Evolutionary conservation across 176 grass and related monocot species (phyloP).

Genomic region (Stipa capillata): DNA sequence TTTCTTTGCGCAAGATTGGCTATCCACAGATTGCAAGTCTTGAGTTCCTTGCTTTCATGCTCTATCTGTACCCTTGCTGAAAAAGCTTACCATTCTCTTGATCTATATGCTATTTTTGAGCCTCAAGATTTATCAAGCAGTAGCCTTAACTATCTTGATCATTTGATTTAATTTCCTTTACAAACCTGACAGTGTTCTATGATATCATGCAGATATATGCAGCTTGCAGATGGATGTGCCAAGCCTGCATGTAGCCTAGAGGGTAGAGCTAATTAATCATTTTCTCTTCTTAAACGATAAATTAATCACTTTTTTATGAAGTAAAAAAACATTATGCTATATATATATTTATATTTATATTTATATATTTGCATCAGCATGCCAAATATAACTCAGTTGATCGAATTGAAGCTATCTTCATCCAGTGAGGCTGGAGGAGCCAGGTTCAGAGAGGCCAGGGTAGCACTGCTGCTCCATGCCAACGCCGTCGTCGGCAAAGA

Average conservation of each 20-base stretch:
- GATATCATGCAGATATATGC: neutral
- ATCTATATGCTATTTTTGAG: neutral
- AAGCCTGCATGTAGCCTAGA: neutral
- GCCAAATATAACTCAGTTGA: neutral
- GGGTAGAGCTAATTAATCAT: neutral
- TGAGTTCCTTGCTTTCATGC: neutral
- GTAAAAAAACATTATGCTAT: neutral
- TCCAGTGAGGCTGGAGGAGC: constrained; percentile 36
- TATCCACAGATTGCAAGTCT: neutral
- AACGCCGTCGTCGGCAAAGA: constrained; percentile 17
- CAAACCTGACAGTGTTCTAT: neutral
- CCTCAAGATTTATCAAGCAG: neutral
- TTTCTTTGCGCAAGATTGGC: neutral
- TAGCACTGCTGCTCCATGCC: constrained; percentile 30
- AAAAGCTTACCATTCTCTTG: neutral
- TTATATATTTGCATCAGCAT: neutral
- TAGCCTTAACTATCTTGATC: neutral
- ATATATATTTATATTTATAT: too few relatives aligned
- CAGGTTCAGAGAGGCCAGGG: constrained; percentile 30
- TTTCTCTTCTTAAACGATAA: too few relatives aligned
- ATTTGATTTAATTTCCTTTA: neutral
- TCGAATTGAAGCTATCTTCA: neutral
- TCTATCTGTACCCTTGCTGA: neutral
- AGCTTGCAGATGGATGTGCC: neutral
- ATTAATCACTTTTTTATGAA: too few relatives aligned